Conservation (phyloP, 2,329 filamentous ascomycete genomes). For the Periconia sp. region DNA sequence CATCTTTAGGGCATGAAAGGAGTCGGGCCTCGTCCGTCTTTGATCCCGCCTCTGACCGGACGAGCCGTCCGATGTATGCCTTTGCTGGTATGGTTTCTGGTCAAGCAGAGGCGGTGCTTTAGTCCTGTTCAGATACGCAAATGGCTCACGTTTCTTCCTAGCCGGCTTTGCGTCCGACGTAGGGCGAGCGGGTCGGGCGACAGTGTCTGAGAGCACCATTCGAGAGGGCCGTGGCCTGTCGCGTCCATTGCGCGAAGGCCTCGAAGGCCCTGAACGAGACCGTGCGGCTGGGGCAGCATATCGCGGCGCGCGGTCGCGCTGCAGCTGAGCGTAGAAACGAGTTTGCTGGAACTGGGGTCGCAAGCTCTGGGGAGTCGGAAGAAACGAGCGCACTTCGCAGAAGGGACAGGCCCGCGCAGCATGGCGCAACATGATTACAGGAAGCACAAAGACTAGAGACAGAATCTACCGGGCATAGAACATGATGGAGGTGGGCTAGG, state of each 20-base stretch:
- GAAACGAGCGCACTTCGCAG: slow-evolving; percentile 48
- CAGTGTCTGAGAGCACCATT: slow-evolving; percentile 57
- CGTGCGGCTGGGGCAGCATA: slow-evolving; percentile 10
- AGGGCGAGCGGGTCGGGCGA: slow-evolving; percentile 24
- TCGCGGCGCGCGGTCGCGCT: slow-evolving; percentile 23
- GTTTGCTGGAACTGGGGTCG: slow-evolving; percentile 32
- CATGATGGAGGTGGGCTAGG: no score
- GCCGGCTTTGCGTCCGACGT: slow-evolving; percentile 23
- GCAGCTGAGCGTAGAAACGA: slow-evolving; percentile 45
- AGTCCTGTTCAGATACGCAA: slow-evolving; percentile 41
- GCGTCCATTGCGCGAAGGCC: slow-evolving; percentile 15
- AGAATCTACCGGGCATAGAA: no score
- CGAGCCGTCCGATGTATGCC: slow-evolving; percentile 8
- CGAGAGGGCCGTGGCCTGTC: slow-evolving; percentile 53
- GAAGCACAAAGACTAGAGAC: no score
- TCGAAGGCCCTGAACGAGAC: slow-evolving; percentile 13
- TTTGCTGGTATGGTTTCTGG: slow-evolving; percentile 13
- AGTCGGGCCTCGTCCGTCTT: slow-evolving; percentile 49
- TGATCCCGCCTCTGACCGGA: slow-evolving; percentile 22
- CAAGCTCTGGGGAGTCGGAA: slow-evolving; percentile 8
- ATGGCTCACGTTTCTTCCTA: slow-evolving; percentile 36
- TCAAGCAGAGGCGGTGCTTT: slow-evolving; percentile 32
- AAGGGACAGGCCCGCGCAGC: slow-evolving; percentile 47
- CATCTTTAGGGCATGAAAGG: slow-evolving; percentile 91
- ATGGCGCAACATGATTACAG: slow-evolving; percentile 35